Evolutionary conservation across 495 filamentous ascomycete species (phyloP).

Genomic region (Bathelium albidoporum): DNA sequence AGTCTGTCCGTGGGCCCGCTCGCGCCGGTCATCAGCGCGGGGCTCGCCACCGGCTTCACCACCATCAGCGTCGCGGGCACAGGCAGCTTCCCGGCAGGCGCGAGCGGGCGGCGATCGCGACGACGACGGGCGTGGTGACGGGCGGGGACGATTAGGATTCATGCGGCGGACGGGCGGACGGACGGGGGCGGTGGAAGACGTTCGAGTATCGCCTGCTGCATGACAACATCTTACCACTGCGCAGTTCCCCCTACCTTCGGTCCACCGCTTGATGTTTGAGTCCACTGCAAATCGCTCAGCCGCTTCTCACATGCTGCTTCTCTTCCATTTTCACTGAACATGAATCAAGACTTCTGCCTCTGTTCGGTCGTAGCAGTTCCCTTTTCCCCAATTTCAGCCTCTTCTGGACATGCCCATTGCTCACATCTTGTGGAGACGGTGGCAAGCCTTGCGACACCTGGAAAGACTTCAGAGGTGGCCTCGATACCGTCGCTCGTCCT

Average conservation of each 20-base stretch:
- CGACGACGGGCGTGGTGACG: slow-evolving; percentile 75
- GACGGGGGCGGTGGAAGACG: slow-evolving; percentile 84
- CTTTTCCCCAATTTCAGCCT: too few relatives aligned
- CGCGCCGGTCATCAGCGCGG: slow-evolving; percentile 89
- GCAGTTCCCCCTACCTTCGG: too few relatives aligned
- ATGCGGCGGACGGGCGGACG: slow-evolving; percentile 72
- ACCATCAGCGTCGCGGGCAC: slow-evolving; percentile 91
- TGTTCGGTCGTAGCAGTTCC: too few relatives aligned
- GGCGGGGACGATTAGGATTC: slow-evolving; percentile 76
- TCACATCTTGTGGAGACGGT: too few relatives aligned
- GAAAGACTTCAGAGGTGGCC: slow-evolving; percentile 22
- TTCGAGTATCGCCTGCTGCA: slow-evolving; percentile 96
- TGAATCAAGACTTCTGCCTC: too few relatives aligned
- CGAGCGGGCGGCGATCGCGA: slow-evolving; percentile 91
- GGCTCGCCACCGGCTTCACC: slow-evolving; percentile 87
- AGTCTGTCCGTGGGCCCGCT: slow-evolving; percentile 86
- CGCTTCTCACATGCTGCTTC: too few relatives aligned
- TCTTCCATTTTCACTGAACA: too few relatives aligned
- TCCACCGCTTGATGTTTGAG: too few relatives aligned
- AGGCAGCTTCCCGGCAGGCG: slow-evolving; percentile 76
- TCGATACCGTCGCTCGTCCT: slow-evolving; percentile 17
- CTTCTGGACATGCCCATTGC: too few relatives aligned
- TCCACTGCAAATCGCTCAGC: too few relatives aligned
- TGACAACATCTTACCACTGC: too few relatives aligned
- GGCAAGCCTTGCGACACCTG: too few relatives aligned